Evolutionary conservation across 116 monocot genomes (phyloP).

Genomic region (Trichopus zeylanicus): DNA sequence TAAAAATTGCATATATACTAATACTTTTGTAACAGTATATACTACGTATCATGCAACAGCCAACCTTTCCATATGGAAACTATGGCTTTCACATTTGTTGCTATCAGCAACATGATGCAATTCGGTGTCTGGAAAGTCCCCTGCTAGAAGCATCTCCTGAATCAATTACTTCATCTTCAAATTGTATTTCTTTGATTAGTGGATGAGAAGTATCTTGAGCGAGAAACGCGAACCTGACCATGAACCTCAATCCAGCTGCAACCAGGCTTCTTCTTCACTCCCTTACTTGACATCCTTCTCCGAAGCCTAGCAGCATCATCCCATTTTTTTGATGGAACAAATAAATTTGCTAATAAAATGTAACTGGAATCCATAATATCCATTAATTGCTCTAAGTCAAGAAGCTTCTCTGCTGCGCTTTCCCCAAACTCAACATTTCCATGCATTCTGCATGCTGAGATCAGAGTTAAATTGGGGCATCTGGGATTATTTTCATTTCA

Average conservation of each 20-base stretch:
- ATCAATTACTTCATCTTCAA: slow-evolving; percentile 11
- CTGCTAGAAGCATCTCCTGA: slow-evolving; percentile 2
- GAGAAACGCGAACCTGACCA: slow-evolving; percentile 28
- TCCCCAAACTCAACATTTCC: slow-evolving; percentile 36
- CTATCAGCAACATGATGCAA: slow-evolving; percentile 11
- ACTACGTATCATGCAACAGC: too few relatives aligned
- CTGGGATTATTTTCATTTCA: slow-evolving; percentile 20
- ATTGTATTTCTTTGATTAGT: slow-evolving; percentile 11
- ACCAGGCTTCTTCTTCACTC: slow-evolving; percentile 45
- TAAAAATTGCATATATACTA: too few relatives aligned
- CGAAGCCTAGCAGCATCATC: slow-evolving; percentile 32
- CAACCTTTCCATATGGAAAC: slow-evolving; percentile 22
- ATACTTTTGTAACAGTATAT: too few relatives aligned
- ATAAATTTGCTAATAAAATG: slow-evolving; percentile 32
- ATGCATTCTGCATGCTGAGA: slow-evolving; percentile 40
- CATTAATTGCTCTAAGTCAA: slow-evolving; percentile 25
- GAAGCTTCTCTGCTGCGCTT: slow-evolving; percentile 30
- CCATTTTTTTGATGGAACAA: slow-evolving; percentile 33
- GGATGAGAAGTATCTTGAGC: slow-evolving; percentile 31
- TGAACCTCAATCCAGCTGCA: slow-evolving; percentile 40
- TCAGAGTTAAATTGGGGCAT: slow-evolving; percentile 33
- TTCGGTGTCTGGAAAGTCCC: slow-evolving; percentile 11
- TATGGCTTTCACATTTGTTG: slow-evolving; percentile 12
- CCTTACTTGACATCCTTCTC: slow-evolving; percentile 12
- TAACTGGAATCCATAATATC: slow-evolving; percentile 31